These are phyloP conservation scores for Heterobasidion occidentale DNA, from an alignment of 1,284 basidiomycete genomes.

Conservation along the genomic window DNA sequence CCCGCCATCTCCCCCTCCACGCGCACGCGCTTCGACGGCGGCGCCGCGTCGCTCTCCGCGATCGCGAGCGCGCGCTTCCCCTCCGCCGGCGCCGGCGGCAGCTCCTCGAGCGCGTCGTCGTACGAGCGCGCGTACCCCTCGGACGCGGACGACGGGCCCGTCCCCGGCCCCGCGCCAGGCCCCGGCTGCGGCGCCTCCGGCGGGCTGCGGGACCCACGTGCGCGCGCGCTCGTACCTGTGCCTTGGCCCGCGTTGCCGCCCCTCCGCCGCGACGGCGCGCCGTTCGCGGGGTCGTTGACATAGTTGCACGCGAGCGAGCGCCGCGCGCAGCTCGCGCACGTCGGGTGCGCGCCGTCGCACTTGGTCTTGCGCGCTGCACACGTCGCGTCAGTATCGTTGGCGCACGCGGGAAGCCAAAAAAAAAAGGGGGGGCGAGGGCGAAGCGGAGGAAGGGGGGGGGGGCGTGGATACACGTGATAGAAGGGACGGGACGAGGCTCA, in stretches of 20 bases:
- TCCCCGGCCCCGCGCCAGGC: conserved; percentile 4
- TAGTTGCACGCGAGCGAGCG: conserved; percentile 69
- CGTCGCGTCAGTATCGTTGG: conserved; percentile 4
- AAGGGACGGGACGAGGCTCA: conserved; percentile 24
- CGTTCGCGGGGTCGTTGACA: conserved; percentile 46
- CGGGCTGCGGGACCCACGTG: conserved; percentile 3
- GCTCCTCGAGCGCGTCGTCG: conserved; percentile 3
- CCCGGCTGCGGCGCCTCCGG: conserved; percentile 5
- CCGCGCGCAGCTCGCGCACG: conserved; percentile 71
- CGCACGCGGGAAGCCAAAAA: background rate
- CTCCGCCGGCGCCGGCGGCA: background rate
- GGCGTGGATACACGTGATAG: background rate
- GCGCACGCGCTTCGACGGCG: conserved; percentile 10
- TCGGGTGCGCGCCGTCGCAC: conserved; percentile 72
- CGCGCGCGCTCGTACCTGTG: conserved; percentile 2
- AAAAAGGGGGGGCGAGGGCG: background rate
- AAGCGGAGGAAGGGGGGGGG: background rate
- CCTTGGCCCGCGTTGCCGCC: background rate
- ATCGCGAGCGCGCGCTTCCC: conserved; percentile 2
- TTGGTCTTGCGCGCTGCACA: conserved; percentile 71
- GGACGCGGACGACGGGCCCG: background rate
- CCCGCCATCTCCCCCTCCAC: conserved; percentile 4
- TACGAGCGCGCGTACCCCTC: conserved; percentile 3
- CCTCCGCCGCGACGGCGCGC: conserved; percentile 10
- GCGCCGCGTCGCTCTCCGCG: background rate